These are phyloP conservation scores for Nowakowskiella sp. DNA, from an alignment of 192 early-diverging fungal genomes.

Conservation along the genomic window DNA sequence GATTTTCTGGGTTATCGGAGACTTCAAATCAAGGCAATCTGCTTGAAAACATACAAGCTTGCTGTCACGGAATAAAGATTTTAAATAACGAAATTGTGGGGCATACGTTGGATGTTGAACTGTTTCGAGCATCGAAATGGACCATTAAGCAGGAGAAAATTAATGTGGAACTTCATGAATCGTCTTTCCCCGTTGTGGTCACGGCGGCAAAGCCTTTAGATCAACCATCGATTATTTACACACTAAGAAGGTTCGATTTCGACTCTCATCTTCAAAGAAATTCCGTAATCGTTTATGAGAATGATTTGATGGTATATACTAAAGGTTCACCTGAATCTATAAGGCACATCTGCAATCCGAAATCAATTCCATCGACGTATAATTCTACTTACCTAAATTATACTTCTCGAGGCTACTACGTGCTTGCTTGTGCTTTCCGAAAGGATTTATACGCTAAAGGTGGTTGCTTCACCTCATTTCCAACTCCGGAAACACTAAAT, in stretches of 20 bases:
- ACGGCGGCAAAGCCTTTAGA: too few species aligned
- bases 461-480: background rate
- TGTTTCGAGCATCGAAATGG: slow-evolving; percentile 7
- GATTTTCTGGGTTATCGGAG: background rate
- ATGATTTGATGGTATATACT: slow-evolving; percentile 11
- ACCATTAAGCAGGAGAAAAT: too few species aligned
- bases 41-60: slow-evolving; percentile 2
- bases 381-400: slow-evolving; percentile 16
- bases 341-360: slow-evolving; percentile 22
- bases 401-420: slow-evolving; percentile 36
- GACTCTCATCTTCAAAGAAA: background rate
- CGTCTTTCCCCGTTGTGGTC: too few species aligned
- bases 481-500: slow-evolving; percentile 23
- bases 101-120: slow-evolving; percentile 15
- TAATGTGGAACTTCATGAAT: too few species aligned
- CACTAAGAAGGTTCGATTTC: slow-evolving; percentile 1
- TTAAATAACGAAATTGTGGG: background rate
- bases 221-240: background rate
- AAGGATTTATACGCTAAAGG: background rate
- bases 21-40: background rate
- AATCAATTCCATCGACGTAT: slow-evolving; percentile 28
- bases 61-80: slow-evolving; percentile 5
- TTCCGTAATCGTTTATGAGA: background rate
- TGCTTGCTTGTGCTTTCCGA: slow-evolving; percentile 29
- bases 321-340: slow-evolving; percentile 41